These are phyloP conservation scores for Eragrostis curvula DNA, from an alignment of 176 grass and related monocot genomes.

Conservation along the genomic window DNA sequence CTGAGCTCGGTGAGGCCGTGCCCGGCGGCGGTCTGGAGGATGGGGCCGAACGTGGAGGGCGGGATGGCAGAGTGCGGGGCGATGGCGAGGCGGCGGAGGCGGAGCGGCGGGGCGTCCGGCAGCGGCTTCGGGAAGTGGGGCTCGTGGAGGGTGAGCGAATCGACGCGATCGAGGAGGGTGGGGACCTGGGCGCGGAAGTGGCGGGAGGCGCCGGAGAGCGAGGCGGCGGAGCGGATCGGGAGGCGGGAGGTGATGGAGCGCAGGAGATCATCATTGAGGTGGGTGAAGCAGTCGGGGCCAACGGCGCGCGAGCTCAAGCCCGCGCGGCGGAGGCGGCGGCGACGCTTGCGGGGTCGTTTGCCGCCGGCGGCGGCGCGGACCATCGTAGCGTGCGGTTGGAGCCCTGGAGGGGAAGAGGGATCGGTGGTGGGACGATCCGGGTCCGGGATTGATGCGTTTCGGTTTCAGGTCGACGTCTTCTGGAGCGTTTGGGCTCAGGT, in stretches of 20 bases:
- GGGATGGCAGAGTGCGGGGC: background rate
- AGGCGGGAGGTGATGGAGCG: constrained; percentile 47
- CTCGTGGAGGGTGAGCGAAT: constrained; percentile 36
- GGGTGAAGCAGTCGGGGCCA: constrained; percentile 37
- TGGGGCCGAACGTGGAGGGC: constrained; percentile 20
- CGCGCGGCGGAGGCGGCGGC: background rate
- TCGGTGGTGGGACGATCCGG: background rate
- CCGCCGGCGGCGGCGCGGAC: background rate
- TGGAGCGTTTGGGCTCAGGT: no score
- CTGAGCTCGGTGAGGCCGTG: constrained; percentile 44
- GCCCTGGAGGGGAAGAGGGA: background rate
- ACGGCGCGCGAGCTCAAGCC: background rate
- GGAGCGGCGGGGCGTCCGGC: background rate
- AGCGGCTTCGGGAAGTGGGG: background rate
- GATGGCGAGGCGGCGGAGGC: constrained; percentile 50
- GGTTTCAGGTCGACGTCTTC: background rate
- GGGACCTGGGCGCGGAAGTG: constrained; percentile 43
- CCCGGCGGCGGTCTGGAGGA: constrained; percentile 31
- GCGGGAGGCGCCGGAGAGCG: constrained; percentile 39
- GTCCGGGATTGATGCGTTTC: background rate
- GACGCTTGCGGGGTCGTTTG: constrained; percentile 30
- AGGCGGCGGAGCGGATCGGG: constrained; percentile 43
- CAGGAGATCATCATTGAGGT: constrained; percentile 43
- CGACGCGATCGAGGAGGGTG: background rate
- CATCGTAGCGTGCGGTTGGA: constrained; percentile 5